These are phyloP conservation scores for Phytopythium helicoides DNA, from an alignment of 352 stramenopile species.

Conservation along the genomic window DNA sequence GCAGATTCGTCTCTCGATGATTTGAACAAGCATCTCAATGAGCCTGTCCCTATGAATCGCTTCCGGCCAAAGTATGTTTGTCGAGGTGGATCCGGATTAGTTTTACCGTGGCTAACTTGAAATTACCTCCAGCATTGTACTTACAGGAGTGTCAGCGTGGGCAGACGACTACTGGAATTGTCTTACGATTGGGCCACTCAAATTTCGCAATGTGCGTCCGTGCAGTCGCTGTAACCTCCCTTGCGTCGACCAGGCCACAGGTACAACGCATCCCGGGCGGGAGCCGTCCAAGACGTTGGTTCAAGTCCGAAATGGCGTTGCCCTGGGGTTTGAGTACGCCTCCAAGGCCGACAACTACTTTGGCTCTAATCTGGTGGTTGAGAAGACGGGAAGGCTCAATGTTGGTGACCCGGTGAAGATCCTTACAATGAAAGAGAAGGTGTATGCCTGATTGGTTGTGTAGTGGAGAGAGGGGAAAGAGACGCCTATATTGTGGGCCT, in stretches of 20 bases:
- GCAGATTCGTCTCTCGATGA: conserved; percentile 55
- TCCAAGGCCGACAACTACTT: conserved; percentile 66
- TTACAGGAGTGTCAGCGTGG: conserved; percentile 60
- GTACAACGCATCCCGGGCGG: conserved; percentile 35
- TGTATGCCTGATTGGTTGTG: conserved; percentile 37
- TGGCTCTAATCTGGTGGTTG: conserved; percentile 69
- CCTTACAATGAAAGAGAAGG: conserved; percentile 58
- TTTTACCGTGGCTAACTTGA: background rate
- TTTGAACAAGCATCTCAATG: conserved; percentile 52
- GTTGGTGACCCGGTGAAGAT: conserved; percentile 57
- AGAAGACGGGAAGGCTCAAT: conserved; percentile 27
- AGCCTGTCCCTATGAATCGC: conserved; percentile 67
- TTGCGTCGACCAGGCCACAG: conserved; percentile 67
- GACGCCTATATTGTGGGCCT: too few relatives aligned
- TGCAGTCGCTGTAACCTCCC: conserved; percentile 77
- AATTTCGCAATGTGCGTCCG: conserved; percentile 73
- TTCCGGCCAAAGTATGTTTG: conserved; percentile 78
- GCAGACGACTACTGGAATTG: conserved; percentile 76
- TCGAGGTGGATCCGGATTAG: background rate
- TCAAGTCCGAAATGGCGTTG: conserved; percentile 51
- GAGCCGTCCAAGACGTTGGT: conserved; percentile 56
- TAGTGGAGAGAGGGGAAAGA: too few relatives aligned
- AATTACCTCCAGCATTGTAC: conserved; percentile 49
- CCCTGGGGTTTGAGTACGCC: conserved; percentile 56
- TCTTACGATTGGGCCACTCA: conserved; percentile 46